Evolutionary conservation across 1,139 yeast genomes (phyloP), one percentile per base, ranked within the genome.

Genomic region (Debaryomycetaceae sp.): DNA sequence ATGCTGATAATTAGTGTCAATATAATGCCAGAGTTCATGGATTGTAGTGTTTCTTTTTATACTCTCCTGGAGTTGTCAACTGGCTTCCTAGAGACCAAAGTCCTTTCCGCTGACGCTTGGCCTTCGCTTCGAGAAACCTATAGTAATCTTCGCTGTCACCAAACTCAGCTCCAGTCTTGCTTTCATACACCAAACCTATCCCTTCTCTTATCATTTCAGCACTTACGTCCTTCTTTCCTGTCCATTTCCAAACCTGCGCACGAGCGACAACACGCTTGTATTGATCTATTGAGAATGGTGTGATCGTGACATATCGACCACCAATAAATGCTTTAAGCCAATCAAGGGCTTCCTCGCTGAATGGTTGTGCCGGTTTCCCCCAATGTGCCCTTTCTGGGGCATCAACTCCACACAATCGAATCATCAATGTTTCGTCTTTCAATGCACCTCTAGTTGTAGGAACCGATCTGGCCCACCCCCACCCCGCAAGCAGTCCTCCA

Each of bases 311-410:
- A 41, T 74, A 70, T 35, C 78, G 71, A 1, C 94, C 92, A 38
- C 83, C 55, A 1, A 91, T 55, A 50, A 78, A 84, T 14, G 63
- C 52, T 34, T 83, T 67, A 29, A 92, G 68, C 96, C 97, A 92
- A 4, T 56, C 55, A 43, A 91, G 63, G 0, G 97, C 94, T 47
- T 92, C 98, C 37, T 82, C 87, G 26, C 95, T 79, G 55, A 65
- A 85, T 0, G 95, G 95, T 57, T 92, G 98, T 0, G 96, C 86
- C 0, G 95, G 91, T 47, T 86, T 86, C 1, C 99, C 99, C 64
- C 88, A 92, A 67, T 92, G 98, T 2, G 95, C 79, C 33, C 95
- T 67, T 58, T 92, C 99, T 1, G 99, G 99, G 0, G 99, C 98
- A 69, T 92, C 99, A n/a, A 92, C 82, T 0, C 98, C 99, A 60